These are phyloP conservation scores for Globisporangium splendens DNA, from an alignment of 352 stramenopile genomes.

Conservation along the genomic window DNA sequence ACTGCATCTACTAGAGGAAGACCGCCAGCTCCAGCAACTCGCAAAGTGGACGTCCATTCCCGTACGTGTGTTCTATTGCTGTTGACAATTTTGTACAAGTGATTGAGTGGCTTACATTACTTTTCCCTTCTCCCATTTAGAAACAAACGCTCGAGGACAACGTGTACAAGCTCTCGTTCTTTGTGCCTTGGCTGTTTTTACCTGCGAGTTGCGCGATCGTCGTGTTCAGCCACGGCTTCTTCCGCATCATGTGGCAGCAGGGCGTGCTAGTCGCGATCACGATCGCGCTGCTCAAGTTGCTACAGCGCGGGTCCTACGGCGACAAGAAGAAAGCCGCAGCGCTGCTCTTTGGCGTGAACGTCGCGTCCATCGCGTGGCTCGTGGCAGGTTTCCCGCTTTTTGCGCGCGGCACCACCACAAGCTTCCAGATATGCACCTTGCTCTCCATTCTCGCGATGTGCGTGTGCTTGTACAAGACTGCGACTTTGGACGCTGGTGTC, in stretches of 20 bases:
- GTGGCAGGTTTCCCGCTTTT: conserved; percentile 40
- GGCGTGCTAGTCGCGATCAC: conserved; percentile 26
- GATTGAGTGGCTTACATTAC: neutral
- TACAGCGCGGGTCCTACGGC: conserved; percentile 62
- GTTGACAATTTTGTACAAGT: too few species aligned
- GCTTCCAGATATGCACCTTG: conserved; percentile 21
- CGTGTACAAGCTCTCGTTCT: conserved; percentile 70
- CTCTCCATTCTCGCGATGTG: conserved; percentile 36
- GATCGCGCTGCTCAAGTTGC: conserved; percentile 41
- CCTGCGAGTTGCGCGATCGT: conserved; percentile 41
- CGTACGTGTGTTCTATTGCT: conserved; percentile 27
- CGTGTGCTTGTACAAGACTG: conserved; percentile 54
- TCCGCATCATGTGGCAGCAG: conserved; percentile 37
- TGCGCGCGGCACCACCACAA: conserved; percentile 21
- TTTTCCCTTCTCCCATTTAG: conserved; percentile 12
- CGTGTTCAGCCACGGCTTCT: conserved; percentile 22
- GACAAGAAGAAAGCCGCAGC: conserved; percentile 72
- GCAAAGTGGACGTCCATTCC: conserved; percentile 31
- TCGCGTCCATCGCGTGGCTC: conserved; percentile 68
- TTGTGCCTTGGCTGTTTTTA: conserved; percentile 69
- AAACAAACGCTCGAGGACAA: conserved; percentile 63
- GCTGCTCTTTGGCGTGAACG: conserved; percentile 72
- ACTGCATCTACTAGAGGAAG: conserved; percentile 49
- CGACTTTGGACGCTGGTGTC: conserved; percentile 48
- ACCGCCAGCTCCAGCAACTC: conserved; percentile 48